phyloP scores from a whole-genome alignment of 2,329 filamentous ascomycete genomes.

The Fusarium transvaalense region DNA sequence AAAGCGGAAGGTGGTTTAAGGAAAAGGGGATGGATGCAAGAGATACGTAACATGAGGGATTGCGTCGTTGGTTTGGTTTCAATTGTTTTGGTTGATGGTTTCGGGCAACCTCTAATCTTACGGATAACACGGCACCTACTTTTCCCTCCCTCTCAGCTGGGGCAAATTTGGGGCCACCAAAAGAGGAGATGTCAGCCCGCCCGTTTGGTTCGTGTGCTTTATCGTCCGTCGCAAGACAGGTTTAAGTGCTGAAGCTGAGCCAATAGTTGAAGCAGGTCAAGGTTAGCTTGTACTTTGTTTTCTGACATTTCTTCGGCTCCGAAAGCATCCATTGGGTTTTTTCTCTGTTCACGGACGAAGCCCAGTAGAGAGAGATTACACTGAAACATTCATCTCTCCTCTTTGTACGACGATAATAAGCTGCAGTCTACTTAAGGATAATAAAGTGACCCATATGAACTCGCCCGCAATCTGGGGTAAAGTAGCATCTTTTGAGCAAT shows the following conservation, averaged over 20 bases:
- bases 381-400: not conserved
- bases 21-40: slow-evolving; percentile 11
- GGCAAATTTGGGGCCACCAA: slow-evolving; percentile 23
- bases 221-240: not conserved
- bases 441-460: not conserved
- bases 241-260: not conserved
- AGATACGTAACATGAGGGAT: slow-evolving; percentile 29
- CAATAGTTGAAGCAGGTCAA: slow-evolving; percentile 2
- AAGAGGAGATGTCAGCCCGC: slow-evolving; percentile 12
- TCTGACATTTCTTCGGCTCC: slow-evolving; percentile 5
- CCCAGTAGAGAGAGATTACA: not conserved
- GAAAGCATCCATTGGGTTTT: not conserved
- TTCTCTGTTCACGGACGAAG: no score
- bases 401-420: not conserved
- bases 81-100: slow-evolving; percentile 18
- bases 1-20: slow-evolving; percentile 34
- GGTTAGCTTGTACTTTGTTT: slow-evolving; percentile 4
- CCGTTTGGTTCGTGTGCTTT: slow-evolving; percentile 23
- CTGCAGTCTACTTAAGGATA: slow-evolving; percentile 12
- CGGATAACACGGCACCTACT: slow-evolving; percentile 40
- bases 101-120: slow-evolving; percentile 15
- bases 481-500: slow-evolving; percentile 26
- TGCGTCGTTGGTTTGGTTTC: slow-evolving; percentile 4
- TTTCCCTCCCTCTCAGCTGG: slow-evolving; percentile 27
- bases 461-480: slow-evolving; percentile 26